Evolutionary conservation across 2,329 filamentous ascomycete genomes (phyloP), one percentile per base, ranked within the genome.

Genomic region (Trichothecium sympodiale): DNA sequence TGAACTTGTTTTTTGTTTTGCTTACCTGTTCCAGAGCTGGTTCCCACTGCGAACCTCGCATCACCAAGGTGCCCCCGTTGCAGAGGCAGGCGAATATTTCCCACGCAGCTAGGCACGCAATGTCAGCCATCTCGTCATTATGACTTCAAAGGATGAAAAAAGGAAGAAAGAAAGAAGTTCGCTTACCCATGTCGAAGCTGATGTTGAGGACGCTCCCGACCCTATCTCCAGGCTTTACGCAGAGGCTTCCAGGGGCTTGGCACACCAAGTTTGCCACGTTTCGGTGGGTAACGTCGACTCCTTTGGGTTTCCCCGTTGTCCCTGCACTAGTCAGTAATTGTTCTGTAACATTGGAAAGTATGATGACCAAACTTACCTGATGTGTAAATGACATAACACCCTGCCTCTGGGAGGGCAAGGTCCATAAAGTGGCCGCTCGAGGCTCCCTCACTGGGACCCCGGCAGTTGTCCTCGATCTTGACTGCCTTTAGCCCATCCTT

Each of bases 101-200:
- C 72, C 73, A 77, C 10, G 71, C 71, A 16, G 68, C 72, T 74
- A 37, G 33, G 4, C 4, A 40, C 32, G 16, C n/a, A 20, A 31
- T 25, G 33, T 36, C 33, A 34, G 33, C 16, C 17, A 17, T 7
- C n/a, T n/a, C 29, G 29, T 6, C 29, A 31, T 31, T n/a, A 16
- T 8, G 29, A 6, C 13, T n/a, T n/a, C 17, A 29, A 25, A 16
- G 4, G 17, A 20, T 9, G 17, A 7, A 9, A 27, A 25, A 31
- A 20, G 14, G 20, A 14, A 23, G n/a, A 13, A 7, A 27, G 54
- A 31, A 20, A 12, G 20, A 14, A 23, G n/a, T 10, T 8, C 26
- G 54, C 67, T 46, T 57, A 74, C 71, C 69, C 71, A 77, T 76
- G 42, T 77, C 73, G 41, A 77, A 77, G 30, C 67, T 69, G 31